Evolutionary conservation across 2,329 filamentous ascomycete genomes (phyloP).

Genomic region (Stagonosporopsis vannaccii): DNA sequence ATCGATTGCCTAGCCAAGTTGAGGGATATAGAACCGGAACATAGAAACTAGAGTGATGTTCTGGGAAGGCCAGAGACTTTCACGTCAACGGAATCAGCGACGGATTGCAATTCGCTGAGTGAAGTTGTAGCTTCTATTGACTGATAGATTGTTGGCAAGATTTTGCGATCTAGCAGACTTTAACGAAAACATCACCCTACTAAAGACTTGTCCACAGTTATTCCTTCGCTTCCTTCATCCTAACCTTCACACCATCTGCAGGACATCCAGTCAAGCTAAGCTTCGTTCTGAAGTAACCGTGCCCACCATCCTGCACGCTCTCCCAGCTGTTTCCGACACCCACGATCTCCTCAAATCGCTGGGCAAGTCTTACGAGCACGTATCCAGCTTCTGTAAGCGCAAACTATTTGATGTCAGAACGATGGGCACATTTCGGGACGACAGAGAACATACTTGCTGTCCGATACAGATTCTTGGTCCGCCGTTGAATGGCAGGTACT

Average conservation of each 20-base stretch:
- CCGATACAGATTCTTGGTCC: conserved; percentile 44
- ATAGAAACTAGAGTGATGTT: no score
- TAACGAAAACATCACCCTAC: no score
- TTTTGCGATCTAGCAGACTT: no score
- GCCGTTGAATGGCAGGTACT: conserved; percentile 46
- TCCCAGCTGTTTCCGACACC: conserved; percentile 39
- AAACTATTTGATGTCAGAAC: conserved; percentile 23
- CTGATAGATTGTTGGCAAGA: no score
- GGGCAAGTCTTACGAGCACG: conserved; percentile 35
- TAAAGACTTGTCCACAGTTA: conserved; percentile 4
- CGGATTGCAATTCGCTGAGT: no score
- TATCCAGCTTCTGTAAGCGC: conserved; percentile 43
- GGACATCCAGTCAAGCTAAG: conserved; percentile 38
- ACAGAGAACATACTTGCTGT: conserved; percentile 22
- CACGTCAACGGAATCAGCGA: no score
- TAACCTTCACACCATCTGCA: conserved; percentile 42
- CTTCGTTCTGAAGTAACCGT: conserved; percentile 31
- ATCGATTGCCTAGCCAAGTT: neutral
- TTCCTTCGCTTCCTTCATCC: conserved; percentile 40
- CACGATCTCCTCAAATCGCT: conserved; percentile 40
- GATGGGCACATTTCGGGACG: no score
- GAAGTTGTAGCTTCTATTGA: no score
- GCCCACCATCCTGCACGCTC: conserved; percentile 31
- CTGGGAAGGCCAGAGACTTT: no score
- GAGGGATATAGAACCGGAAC: no score